Base-by-base conservation (phyloP, 1,284 basidiomycete genomes). In the Pseudozyma sp. region DNA sequence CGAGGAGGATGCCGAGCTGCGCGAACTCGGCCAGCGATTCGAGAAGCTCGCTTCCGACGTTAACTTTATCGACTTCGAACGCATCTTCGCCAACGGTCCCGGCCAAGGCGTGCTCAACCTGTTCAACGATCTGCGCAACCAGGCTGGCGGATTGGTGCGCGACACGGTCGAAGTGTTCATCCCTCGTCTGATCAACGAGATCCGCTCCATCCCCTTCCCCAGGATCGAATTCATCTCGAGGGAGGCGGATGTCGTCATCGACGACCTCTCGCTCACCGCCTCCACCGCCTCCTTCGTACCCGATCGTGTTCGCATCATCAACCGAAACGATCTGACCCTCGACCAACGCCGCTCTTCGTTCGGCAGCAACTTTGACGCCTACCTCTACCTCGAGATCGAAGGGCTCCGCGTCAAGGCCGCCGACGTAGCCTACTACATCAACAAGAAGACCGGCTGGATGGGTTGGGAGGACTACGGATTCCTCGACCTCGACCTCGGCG, bases 371-470 rank as follows among this genome's bases (percentile, higher is more conserved):
- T 85, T 85, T 70, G 85, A 86, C 54, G 80, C 82, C 17, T 75
- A 78, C 17, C 80, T 86, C 50, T 81, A 85, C 55, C 81, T 86
- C 55, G 81, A 84, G 50, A 85, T 86, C 49, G 80, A 86, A 47
- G 86, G 86, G 9, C 75, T 87, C 16, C 85, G 86, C 71, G 84
- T 87, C 74, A 75, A 81, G 50, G 86, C 87, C 4, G 81, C 81
- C 55, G 83, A 86, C 72, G 86, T 87, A 60, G 84, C 85, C 29
- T 87, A 86, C 85, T 87, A 85, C 84, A 73, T 86, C 61, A 71
- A 81, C 70, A 81, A 84, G 71, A 86, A 86, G 82, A 81, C 70
- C n/a, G 80, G 65, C 51, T 75, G 72, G 72, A 48, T 79, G 58
- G 79, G 77, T 60, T 85, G 86, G 75, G 84, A 87, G 56, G 86